These are phyloP conservation scores for Euphorbia schlechtendalii DNA, from an alignment of 441 rosid genomes.

Conservation along the genomic window DNA sequence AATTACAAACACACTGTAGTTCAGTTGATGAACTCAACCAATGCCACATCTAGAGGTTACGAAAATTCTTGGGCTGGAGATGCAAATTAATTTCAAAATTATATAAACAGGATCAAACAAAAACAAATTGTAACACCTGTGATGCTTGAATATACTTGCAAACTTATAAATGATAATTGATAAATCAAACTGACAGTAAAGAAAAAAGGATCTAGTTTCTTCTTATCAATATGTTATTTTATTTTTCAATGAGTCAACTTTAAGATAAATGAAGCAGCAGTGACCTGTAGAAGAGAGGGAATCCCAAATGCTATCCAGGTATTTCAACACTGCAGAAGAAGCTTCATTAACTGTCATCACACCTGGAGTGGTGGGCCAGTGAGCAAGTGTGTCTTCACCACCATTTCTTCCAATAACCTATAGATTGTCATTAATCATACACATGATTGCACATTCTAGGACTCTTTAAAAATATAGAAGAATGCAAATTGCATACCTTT, in stretches of 20 bases:
- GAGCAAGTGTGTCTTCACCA: constrained; percentile 97
- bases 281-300: constrained; percentile 88
- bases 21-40: background rate
- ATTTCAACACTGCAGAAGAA: constrained; percentile 73
- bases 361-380: constrained; percentile 82
- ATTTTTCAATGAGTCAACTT: background rate
- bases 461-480: constrained; percentile 12
- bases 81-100: background rate
- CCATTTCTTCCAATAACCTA: constrained; percentile 85
- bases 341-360: constrained; percentile 79
- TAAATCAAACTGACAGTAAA: background rate
- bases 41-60: background rate
- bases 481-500: constrained; percentile 43
- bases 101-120: background rate
- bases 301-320: constrained; percentile 77
- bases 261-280: constrained; percentile 15
- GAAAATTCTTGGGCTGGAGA: constrained; percentile 1
- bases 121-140: background rate
- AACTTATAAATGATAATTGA: background rate
- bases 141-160: background rate
- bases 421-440: constrained; percentile 23
- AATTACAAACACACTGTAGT: background rate
- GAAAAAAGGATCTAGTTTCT: background rate
- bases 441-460: constrained; percentile 11
- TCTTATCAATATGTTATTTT: background rate